Evolutionary conservation across 1,284 basidiomycete species (phyloP), one percentile per base, ranked within the genome.

Genomic region (Trichosporon sp.): DNA sequence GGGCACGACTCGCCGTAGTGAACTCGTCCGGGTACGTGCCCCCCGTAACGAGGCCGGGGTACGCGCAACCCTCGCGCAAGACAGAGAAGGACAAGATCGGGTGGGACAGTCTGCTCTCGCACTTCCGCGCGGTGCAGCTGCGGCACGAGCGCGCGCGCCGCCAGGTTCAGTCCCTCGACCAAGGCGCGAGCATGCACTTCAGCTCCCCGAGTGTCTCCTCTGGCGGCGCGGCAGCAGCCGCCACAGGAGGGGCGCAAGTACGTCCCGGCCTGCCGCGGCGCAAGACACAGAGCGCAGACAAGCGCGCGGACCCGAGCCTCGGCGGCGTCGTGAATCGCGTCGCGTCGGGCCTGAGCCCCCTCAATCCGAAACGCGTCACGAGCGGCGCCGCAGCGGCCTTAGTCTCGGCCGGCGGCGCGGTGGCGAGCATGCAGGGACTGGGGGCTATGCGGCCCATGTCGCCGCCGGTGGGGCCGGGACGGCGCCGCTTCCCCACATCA

Each of bases 21-120:
- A 96, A 96, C 81, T 93, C 96, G 1, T 90, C 95, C 10, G 96
- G 97, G 0, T 97, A 95, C 83, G 84, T 96, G 2, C 93, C 96
- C 70, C 72, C 71, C 0, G 68, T 68, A 8, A 61, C 68, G 2
- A 68, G 70, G 26, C 74, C 74, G 2, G 46, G 68, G 65, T 59
- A 84, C 71, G 67, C 66, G 76, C 77, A 31, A 79, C 88, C 72
- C 11, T 63, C 66, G 12, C 91, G 92, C 1, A 93, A 93, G 80
- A 83, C 94, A 2, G 89, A 75, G 38, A 89, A 92, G 54, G 92
- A 93, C 69, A 93, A 96, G 71, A 95, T 98, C 81, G 95, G 94
- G 80, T 98, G 95, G 95, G 90, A 91, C 79, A 94, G 97, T 73
- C 87, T 98, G 0, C 87, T 97, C 3, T 87, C 88, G 16, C 95